These are phyloP conservation scores for Cryptococcus jaspeensis DNA, from an alignment of 1,284 basidiomycete genomes.

Conservation along the genomic window DNA sequence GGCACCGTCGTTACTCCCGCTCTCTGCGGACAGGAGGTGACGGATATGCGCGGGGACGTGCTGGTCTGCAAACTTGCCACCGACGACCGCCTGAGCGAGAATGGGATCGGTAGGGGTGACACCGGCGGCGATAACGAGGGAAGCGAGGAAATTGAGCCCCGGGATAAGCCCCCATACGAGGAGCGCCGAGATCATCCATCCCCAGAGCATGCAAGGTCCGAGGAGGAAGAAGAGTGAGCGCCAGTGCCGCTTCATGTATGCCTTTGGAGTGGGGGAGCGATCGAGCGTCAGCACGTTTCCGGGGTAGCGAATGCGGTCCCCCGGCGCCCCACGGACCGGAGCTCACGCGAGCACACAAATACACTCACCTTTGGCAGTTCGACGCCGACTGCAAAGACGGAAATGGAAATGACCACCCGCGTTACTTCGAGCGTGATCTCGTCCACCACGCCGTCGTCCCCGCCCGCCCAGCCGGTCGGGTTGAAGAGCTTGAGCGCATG, in stretches of 20 bases:
- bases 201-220: constrained; percentile 77
- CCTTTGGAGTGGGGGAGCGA: constrained; percentile 41
- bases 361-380: constrained; percentile 72
- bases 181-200: constrained; percentile 83
- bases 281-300: neutral
- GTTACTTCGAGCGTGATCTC: constrained; percentile 85
- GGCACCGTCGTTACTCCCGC: constrained; percentile 88
- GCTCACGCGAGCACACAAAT: neutral
- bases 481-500: constrained; percentile 83
- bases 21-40: constrained; percentile 88
- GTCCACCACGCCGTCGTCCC: constrained; percentile 57
- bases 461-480: constrained; percentile 75
- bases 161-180: constrained; percentile 89
- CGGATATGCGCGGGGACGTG: constrained; percentile 95
- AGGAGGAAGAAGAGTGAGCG: constrained; percentile 81
- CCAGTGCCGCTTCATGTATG: constrained; percentile 90
- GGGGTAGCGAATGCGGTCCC: no score
- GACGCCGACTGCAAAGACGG: constrained; percentile 97
- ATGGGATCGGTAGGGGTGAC: constrained; percentile 93
- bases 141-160: constrained; percentile 77
- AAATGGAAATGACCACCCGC: constrained; percentile 92
- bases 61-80: constrained; percentile 97
- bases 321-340: no score
- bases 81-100: constrained; percentile 65
- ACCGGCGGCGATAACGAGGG: constrained; percentile 86